Evolutionary conservation across 2,329 filamentous ascomycete species (phyloP).

Genomic region (Ploettnerulaceae sp.): DNA sequence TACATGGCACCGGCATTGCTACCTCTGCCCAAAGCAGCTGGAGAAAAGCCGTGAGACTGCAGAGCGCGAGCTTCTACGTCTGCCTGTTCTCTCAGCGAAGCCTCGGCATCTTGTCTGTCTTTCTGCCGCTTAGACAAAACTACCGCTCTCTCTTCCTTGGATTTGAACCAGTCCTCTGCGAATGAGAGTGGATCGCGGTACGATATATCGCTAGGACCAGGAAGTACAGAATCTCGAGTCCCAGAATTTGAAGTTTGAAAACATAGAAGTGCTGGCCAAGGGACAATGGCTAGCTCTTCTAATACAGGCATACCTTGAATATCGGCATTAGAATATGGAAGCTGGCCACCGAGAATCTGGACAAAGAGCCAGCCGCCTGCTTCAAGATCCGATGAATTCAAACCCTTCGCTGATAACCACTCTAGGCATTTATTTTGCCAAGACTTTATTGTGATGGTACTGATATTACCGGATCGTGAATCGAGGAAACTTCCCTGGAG

Average conservation of each 20-base stretch:
- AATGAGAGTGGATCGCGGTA: constrained; percentile 35
- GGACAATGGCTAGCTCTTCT: constrained; percentile 29
- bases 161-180: constrained; percentile 36
- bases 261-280: constrained; percentile 34
- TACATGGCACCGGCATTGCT: constrained; percentile 56
- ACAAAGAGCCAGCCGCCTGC: constrained; percentile 33
- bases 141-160: constrained; percentile 39
- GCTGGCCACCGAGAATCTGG: constrained; percentile 26
- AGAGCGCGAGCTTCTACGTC: constrained; percentile 40
- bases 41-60: constrained; percentile 47
- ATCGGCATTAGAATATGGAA: constrained; percentile 25
- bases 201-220: background rate
- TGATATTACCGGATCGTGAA: constrained; percentile 14
- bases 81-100: constrained; percentile 38
- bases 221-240: constrained; percentile 10
- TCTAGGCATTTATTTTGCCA: constrained; percentile 33
- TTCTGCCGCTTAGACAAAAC: constrained; percentile 44
- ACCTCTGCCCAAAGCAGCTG: constrained; percentile 46
- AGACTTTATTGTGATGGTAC: constrained; percentile 24
- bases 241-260: constrained; percentile 26
- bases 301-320: constrained; percentile 20
- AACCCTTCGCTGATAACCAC: constrained; percentile 32
- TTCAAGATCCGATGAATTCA: constrained; percentile 28
- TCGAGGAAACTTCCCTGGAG: constrained; percentile 20
- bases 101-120: constrained; percentile 42